A percentile compares a stretch with the other conserved stretches of the same genome.
Conservation (phyloP, 1,284 basidiomycete species). For the Xerocomus nothofagi region DNA sequence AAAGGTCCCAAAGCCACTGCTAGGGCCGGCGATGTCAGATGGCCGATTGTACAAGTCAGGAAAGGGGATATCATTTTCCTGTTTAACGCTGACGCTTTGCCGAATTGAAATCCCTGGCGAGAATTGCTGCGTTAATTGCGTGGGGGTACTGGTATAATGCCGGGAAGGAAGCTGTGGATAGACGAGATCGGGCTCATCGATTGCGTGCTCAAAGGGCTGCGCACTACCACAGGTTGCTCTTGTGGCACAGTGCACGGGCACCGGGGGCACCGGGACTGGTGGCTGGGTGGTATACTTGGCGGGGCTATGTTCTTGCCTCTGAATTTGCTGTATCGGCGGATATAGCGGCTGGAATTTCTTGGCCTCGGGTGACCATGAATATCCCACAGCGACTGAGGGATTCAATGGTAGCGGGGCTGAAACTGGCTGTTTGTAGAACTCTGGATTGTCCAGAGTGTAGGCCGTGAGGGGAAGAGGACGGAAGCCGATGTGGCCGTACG, state of each 20-base stretch:
- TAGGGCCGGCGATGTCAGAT: constrained; percentile 29
- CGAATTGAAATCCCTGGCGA: constrained; percentile 27
- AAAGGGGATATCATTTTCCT: constrained; percentile 32
- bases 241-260: constrained; percentile 12
- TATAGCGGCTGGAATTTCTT: constrained; percentile 40
- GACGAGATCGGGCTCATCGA: constrained; percentile 29
- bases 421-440: constrained; percentile 37
- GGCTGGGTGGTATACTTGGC: constrained; percentile 21
- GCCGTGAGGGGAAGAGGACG: constrained; percentile 26
- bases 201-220: constrained; percentile 28
- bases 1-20: constrained; percentile 24
- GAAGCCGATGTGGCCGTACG: constrained; percentile 26
- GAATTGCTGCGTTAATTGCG: constrained; percentile 28
- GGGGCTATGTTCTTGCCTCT: constrained; percentile 27
- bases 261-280: constrained; percentile 11
- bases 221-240: constrained; percentile 16
- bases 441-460: constrained; percentile 25
- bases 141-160: constrained; percentile 23
- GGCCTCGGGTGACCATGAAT: constrained; percentile 33
- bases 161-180: constrained; percentile 27
- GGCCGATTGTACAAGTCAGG: constrained; percentile 28
- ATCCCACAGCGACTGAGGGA: constrained; percentile 35
- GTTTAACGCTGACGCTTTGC: constrained; percentile 29
- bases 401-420: constrained; percentile 35
- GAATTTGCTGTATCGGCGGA: constrained; percentile 36